These are phyloP conservation scores for Gracilaria gracilis DNA, from an alignment of 23 red algal species.

Conservation along the genomic window DNA sequence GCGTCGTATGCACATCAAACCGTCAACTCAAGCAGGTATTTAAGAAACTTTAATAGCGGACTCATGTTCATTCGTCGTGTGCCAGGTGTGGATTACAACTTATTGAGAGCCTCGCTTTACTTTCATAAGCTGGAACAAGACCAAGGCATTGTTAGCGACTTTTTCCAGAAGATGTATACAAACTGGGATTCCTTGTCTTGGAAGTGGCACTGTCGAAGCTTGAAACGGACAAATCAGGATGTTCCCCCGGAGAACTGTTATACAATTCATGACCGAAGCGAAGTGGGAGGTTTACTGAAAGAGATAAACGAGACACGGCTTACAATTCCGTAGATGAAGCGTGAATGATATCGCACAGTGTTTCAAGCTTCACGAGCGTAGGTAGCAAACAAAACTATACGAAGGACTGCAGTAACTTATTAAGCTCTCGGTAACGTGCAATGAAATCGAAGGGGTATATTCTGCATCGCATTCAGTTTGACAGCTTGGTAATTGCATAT, in stretches of 20 bases:
- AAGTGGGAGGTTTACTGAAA: conserved; percentile 25
- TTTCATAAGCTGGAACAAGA: conserved; percentile 10
- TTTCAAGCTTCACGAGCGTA: neutral
- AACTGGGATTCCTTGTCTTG: conserved; percentile 63
- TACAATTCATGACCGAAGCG: conserved; percentile 43
- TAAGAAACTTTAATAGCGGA: conserved; percentile 60
- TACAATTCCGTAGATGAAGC: neutral
- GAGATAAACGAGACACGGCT: conserved; percentile 35
- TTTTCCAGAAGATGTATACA: conserved; percentile 38
- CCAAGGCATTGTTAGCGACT: conserved; percentile 40
- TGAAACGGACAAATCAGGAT: conserved; percentile 40
- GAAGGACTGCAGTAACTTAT: neutral
- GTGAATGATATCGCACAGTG: neutral
- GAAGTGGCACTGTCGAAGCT: conserved; percentile 58
- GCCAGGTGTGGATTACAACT: conserved; percentile 22
- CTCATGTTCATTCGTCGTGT: conserved; percentile 46
- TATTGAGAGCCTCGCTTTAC: conserved; percentile 28
- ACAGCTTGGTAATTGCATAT: neutral
- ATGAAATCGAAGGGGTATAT: neutral
- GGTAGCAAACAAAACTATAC: neutral
- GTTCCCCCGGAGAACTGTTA: conserved; percentile 50
- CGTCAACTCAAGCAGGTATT: conserved; percentile 15
- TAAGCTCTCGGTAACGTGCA: neutral
- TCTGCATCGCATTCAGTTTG: neutral
- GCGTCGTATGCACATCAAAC: conserved; percentile 51